Evolutionary conservation across 306 rosid genomes (phyloP).

Genomic region (Lablab purpureus): DNA sequence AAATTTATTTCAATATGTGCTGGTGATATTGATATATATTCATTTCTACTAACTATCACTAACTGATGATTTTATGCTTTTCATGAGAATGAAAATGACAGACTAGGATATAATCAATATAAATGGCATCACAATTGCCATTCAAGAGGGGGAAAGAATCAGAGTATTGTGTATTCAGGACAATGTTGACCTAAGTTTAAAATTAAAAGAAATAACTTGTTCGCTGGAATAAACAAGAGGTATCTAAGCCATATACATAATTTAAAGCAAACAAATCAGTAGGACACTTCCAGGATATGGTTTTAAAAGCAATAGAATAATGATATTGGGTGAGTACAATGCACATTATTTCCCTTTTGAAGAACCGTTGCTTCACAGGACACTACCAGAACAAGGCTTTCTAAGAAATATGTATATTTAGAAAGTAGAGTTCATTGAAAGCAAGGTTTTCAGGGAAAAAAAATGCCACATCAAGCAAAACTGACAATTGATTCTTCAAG

Average conservation of each 20-base stretch:
- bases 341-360: constrained; percentile 4
- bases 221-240: constrained; percentile 16
- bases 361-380: constrained; percentile 9
- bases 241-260: background rate
- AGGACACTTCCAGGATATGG: background rate
- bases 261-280: background rate
- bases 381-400: background rate
- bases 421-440: constrained; percentile 4
- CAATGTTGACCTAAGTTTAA: background rate
- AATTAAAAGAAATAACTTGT: constrained; percentile 8
- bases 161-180: background rate
- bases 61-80: constrained; percentile 24
- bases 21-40: background rate
- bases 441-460: background rate
- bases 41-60: constrained; percentile 12
- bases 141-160: background rate
- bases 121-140: constrained; percentile 22
- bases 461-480: constrained; percentile 22
- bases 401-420: background rate
- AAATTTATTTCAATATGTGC: background rate
- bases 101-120: constrained; percentile 7
- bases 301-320: constrained; percentile 8
- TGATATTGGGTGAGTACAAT: background rate
- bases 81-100: constrained; percentile 15
- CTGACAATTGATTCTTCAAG: constrained; percentile 27